Percentiles rank a stretch among this genome's conserved stretches.
Conservation (phyloP, 192 early-diverging fungal species). For the Coemansia sp. region DNA sequence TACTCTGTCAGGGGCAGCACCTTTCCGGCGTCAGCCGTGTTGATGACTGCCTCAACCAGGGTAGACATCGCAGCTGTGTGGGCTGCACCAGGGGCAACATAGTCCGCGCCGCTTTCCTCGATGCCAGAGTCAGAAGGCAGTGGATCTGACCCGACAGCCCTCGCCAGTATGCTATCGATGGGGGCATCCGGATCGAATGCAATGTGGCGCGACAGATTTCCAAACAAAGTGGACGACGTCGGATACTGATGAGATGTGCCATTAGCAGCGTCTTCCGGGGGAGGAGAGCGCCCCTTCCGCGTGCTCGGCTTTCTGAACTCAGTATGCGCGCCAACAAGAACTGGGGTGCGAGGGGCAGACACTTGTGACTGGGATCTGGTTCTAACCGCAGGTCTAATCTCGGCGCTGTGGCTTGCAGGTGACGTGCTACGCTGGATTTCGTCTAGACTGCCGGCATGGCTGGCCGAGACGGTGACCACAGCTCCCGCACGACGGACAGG, state of each 20-base stretch:
- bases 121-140: constrained; percentile 15
- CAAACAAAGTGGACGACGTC: background rate
- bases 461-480: constrained; percentile 18
- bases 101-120: background rate
- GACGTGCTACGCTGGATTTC: constrained; percentile 42
- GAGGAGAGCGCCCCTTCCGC: background rate
- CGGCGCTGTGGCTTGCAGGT: constrained; percentile 3
- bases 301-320: constrained; percentile 1
- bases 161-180: constrained; percentile 1
- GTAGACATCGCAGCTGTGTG: background rate
- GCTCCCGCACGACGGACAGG: constrained; percentile 30
- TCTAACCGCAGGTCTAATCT: constrained; percentile 7
- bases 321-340: background rate
- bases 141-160: background rate
- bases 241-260: background rate
- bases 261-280: background rate
- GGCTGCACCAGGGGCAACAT: background rate
- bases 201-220: constrained; percentile 1
- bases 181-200: constrained; percentile 3
- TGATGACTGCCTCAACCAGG: constrained; percentile 21
- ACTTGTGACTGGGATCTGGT: constrained; percentile 35
- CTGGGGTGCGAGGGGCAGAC: constrained; percentile 12
- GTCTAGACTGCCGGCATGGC: constrained; percentile 13
- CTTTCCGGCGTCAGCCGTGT: constrained; percentile 9
- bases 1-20: constrained; percentile 35